Base-by-base conservation (phyloP, 208 protist species). In the Blechomonas ayalai region DNA sequence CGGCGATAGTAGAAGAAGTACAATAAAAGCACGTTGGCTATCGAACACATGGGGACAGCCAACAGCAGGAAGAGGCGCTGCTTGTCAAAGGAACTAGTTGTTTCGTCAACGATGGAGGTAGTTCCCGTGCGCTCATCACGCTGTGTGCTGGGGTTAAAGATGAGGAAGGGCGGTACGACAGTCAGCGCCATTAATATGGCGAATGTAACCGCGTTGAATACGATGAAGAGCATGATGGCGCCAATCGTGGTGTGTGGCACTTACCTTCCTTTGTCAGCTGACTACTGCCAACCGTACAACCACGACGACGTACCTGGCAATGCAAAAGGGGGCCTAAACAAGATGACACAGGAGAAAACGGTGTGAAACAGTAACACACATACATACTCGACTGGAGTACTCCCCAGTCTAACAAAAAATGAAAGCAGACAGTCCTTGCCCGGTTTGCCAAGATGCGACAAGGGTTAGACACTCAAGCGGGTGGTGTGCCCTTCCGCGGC, bases 1-100 rank as follows among this genome's bases (percentile, higher is more conserved):
- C 69, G 78, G 4, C 80, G 79, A 52, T 92, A 90, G 58, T 88
- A 84, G 29, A 62, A 62, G 26, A 83, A 68, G 52, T 90, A 92
- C 3, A 89, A 41, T 36, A 74, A 80, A 0, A 84, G 20, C 1
- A 47, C 48, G 41, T 89, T 81, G 2, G 65, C 29, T 25, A 31
- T 20, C 4, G 58, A 66, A 37, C 62, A 78, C 0, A 28, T 20
- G 0, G 80, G 84, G 28, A 92, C 69, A 25, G 81, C 45, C 37
- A 87, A 79, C 15, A 92, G 64, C 5, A 90, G 50, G 49, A 88
- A 90, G 34, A 92, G 46, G 49, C 70, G 71, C 60, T 92, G 77
- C 55, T 67, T 62, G 60, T 85, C 83, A 9, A 29, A 59, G 25
- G 57, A 52, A 5, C 59, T 59, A 12, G 78, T 41, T 8, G 23